Percentiles rank a stretch among this genome's conserved stretches.
These are phyloP conservation scores for Leishmania turanica DNA, from an alignment of 208 protist species.

Conservation along the genomic window DNA sequence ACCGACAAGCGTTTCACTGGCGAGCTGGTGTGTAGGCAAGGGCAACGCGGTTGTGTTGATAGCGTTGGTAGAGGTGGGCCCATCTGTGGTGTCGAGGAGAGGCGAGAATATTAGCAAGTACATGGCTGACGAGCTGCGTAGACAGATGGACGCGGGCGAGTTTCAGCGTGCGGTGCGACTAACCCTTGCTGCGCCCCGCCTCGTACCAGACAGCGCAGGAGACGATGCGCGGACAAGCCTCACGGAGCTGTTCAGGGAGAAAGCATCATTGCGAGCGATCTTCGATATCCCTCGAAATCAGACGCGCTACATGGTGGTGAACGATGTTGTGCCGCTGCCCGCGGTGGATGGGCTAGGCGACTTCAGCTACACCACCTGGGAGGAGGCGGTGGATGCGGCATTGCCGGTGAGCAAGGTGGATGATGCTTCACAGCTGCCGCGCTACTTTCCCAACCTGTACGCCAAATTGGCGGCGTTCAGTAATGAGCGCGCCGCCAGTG, in stretches of 20 bases:
- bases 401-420: constrained; percentile 12
- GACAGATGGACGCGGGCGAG: not conserved
- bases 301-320: constrained; percentile 9
- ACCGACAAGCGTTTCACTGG: not conserved
- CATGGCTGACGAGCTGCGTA: constrained; percentile 24
- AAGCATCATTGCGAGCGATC: not conserved
- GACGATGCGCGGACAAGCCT: not conserved
- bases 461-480: not conserved
- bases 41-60: constrained; percentile 6
- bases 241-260: not conserved
- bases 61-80: constrained; percentile 23
- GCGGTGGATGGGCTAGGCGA: not conserved
- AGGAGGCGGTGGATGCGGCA: constrained; percentile 12
- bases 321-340: constrained; percentile 10
- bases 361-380: not conserved
- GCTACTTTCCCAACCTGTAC: constrained; percentile 23
- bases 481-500: not conserved
- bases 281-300: not conserved
- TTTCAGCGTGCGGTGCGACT: constrained; percentile 1
- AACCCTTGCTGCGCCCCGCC: not conserved
- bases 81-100: constrained; percentile 19
- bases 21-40: constrained; percentile 1
- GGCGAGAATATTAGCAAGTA: constrained; percentile 7
- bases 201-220: not conserved
- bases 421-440: constrained; percentile 19